A percentile compares a stretch with the other conserved stretches of the same genome.
Conservation (phyloP, 2,329 filamentous ascomycete genomes). For the Epichloe festucae region DNA sequence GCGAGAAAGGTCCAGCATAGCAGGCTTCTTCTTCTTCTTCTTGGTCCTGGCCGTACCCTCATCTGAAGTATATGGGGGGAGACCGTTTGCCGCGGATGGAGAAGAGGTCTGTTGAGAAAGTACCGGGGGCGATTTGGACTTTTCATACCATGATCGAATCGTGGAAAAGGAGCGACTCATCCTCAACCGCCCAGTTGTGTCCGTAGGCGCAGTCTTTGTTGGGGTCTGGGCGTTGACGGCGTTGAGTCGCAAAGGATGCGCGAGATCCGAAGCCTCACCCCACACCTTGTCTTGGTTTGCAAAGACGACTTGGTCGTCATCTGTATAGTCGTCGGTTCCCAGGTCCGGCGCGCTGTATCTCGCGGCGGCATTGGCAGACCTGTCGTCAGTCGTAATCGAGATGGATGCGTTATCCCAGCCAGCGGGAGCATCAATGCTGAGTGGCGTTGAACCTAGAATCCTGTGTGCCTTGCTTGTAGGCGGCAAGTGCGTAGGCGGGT, state of each 20-base stretch:
- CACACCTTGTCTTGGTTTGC: slow-evolving; percentile 17
- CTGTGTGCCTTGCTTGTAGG: slow-evolving; percentile 38
- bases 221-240: slow-evolving; percentile 1
- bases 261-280: slow-evolving; percentile 35
- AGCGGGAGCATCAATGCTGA: slow-evolving; percentile 27
- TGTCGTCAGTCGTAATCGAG: slow-evolving; percentile 30
- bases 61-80: slow-evolving; percentile 35
- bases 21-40: slow-evolving; percentile 33
- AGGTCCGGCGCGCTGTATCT: slow-evolving; percentile 13
- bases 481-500: slow-evolving; percentile 17
- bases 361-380: slow-evolving; percentile 27
- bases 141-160: slow-evolving; percentile 45
- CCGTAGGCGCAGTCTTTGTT: slow-evolving; percentile 17
- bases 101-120: slow-evolving; percentile 46
- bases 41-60: slow-evolving; percentile 14
- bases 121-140: slow-evolving; percentile 40
- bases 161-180: slow-evolving; percentile 41
- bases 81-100: slow-evolving; percentile 45
- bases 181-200: slow-evolving; percentile 30
- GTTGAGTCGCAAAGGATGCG: slow-evolving; percentile 15
- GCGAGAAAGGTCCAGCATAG: slow-evolving; percentile 35
- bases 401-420: slow-evolving; percentile 31
- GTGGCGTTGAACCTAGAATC: slow-evolving; percentile 33
- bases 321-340: slow-evolving; percentile 4
- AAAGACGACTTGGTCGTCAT: slow-evolving; percentile 12